Base-by-base conservation (phyloP, 1,139 yeast species). In the Lodderomyces orthopsilosis region DNA sequence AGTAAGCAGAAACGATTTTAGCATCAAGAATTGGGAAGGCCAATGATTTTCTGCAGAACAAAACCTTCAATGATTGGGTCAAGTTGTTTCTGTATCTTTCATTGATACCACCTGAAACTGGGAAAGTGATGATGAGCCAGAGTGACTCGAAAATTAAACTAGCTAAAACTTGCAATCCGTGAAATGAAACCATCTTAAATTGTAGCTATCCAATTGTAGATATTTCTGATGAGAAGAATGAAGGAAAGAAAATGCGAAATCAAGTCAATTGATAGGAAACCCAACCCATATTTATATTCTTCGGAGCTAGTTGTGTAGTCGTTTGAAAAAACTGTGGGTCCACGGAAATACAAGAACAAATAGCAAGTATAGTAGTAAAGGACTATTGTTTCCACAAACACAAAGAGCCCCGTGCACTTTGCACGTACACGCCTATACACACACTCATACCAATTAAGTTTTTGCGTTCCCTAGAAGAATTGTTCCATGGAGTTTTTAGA, bases 1-100 rank as follows among this genome's bases (percentile, higher is more conserved):
- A 36, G 37, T 42, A 21, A 12, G 41, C 14, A 4, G 40, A 35
- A 9, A 48, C 24, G 2, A 42, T 14, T 1, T 30, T 34, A 35
- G 42, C 35, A 27, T 48, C 51, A n/a, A 33, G 26, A 10, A 45
- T 44, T 5, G 51, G 51, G 14, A 48, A 37, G 3, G 37, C 37
- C 23, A 48, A 42, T 14, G 47, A 46, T 3, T 41, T 37, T 34
- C 49, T 44, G 23, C 26, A 21, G n/a, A 23, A 46, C 10, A 48
- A 10, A 6, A 35, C 21, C 14, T 44, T 45, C 6, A 48, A 24
- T 4, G 51, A 47, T 17, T 43, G 34, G 5, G 38, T 33, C 28
- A 48, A 40, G 22, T 30, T 33, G 17, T 35, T 21, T 27, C 38
- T 38, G 36, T 35, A 48, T 22, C 45, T 46, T 26, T 35, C 41